phyloP scores from a whole-genome alignment of 805 yeast species.

The Saccharomycopsis javanensis region DNA sequence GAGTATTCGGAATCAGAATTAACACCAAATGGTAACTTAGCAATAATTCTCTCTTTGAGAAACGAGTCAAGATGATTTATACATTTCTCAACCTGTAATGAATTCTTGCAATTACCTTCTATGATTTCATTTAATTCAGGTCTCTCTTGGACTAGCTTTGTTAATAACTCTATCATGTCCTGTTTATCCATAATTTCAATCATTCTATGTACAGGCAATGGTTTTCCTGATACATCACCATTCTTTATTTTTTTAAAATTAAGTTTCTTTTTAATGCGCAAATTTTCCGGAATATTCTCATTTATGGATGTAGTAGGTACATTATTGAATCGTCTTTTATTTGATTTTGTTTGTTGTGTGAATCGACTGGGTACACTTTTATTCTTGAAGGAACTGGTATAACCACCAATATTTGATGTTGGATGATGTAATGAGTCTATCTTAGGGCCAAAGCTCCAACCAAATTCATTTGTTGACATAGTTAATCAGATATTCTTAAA shows the following conservation, averaged over 20 bases:
- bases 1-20: slow-evolving; percentile 68
- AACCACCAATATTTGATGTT: neutral
- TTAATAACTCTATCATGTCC: slow-evolving; percentile 43
- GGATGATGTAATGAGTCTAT: neutral
- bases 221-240: slow-evolving; percentile 37
- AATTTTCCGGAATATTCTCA: neutral
- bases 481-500: neutral
- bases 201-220: slow-evolving; percentile 51
- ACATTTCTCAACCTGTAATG: slow-evolving; percentile 35
- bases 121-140: slow-evolving; percentile 54
- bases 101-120: slow-evolving; percentile 43
- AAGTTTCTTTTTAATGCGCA: neutral
- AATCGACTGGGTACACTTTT: neutral
- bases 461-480: neutral
- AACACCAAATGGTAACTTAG: slow-evolving; percentile 64
- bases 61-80: slow-evolving; percentile 40
- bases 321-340: neutral
- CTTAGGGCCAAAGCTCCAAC: slow-evolving; percentile 1
- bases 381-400: neutral
- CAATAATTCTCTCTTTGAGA: slow-evolving; percentile 32
- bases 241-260: slow-evolving; percentile 16
- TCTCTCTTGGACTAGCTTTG: slow-evolving; percentile 43
- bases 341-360: neutral
- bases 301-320: neutral
- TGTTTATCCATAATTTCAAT: slow-evolving; percentile 58